Percentiles rank a stretch among this genome's conserved stretches.
Evolutionary conservation across 768 basidiomycete genomes (phyloP).

Genomic region (Boletus bicolor): DNA sequence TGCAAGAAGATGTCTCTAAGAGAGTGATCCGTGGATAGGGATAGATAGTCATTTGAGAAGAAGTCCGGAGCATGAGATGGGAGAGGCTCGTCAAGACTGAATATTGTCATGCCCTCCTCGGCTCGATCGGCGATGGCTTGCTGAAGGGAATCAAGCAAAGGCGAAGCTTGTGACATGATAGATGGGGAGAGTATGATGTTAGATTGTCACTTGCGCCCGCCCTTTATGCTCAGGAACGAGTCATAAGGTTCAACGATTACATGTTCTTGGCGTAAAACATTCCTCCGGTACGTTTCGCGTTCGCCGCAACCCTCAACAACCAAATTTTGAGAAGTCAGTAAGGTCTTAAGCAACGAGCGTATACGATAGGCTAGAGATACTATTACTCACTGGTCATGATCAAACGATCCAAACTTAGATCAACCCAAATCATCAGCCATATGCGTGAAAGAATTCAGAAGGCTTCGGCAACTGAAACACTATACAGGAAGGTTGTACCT

Average conservation of each 20-base stretch:
- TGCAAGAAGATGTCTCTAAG: slow-evolving; percentile 35
- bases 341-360: background rate
- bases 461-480: background rate
- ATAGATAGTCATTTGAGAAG: slow-evolving; percentile 52
- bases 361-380: background rate
- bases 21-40: slow-evolving; percentile 35
- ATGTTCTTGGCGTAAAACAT: background rate
- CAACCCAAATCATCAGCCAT: background rate
- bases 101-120: slow-evolving; percentile 7
- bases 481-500: background rate
- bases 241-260: background rate
- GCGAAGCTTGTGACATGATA: slow-evolving; percentile 9
- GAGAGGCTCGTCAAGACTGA: slow-evolving; percentile 16
- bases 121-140: slow-evolving; percentile 6
- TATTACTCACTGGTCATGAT: background rate
- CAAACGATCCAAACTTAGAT: background rate
- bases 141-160: slow-evolving; percentile 16
- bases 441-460: slow-evolving; percentile 1
- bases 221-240: slow-evolving; percentile 8
- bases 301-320: background rate
- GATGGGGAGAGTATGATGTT: background rate
- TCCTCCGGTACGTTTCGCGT: background rate
- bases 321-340: background rate
- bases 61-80: slow-evolving; percentile 32
- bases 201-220: background rate